Evolutionary conservation across 1,284 basidiomycete genomes (phyloP), one percentile per base, ranked within the genome.

Genomic region (Leccinum fallax): DNA sequence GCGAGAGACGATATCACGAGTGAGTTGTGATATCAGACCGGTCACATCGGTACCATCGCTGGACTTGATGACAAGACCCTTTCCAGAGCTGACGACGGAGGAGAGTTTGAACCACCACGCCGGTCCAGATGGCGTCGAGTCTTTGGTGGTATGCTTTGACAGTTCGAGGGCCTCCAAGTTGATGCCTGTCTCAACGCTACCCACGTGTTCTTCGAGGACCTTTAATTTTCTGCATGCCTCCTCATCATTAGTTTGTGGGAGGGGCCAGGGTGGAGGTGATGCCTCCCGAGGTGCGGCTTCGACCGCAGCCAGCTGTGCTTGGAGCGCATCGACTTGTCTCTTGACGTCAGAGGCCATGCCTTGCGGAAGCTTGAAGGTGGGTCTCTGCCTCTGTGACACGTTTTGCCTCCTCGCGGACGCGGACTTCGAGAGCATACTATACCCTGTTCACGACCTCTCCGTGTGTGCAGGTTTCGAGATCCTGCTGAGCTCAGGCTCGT

Each of bases 1-100:
- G 49, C 86, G 86, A 0, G 86, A 92, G 49, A 97, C 77, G n/a
- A 78, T 83, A 72, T 98, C 95, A 71, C 93, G 88, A 13, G 85
- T 89, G 51, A 97, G 81, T 24, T 86, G 81, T 30, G 80, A 81
- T 63, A 97, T 86, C 59, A 93, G 79, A 13, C 81, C 78, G 0
- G 88, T 88, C 55, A 95, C 81, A 69, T 95, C 92, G 61, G 89
- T 85, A 1, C 92, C 92, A 64, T 93, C 89, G 21, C 82, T 76
- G 2, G 89, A 84, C 72, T 89, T 92, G 81, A 94, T 88, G 9
- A 80, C 87, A 57, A 92, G 66, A 4, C 78, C 79, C 60, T 78
- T 79, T 36, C 81, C 80, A 24, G 80, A 71, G 19, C 76, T 79
- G 21, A 77, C 71, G 28, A 72, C 77, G 7, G 76, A 72, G 28